phyloP scores from a whole-genome alignment of 148 eudicot species.

The Polygonum maritimum region DNA sequence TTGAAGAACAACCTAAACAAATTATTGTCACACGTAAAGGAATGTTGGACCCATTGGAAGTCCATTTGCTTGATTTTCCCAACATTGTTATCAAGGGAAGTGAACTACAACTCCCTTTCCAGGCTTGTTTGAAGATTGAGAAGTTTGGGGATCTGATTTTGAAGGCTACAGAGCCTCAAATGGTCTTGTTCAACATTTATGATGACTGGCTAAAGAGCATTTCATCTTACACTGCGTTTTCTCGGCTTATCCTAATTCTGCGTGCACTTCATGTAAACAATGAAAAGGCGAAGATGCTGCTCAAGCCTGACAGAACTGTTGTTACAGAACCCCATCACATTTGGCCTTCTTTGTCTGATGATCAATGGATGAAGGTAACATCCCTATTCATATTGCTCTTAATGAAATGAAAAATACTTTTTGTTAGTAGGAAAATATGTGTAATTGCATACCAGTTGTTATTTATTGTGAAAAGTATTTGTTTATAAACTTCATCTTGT shows the following conservation, averaged over 20 bases:
- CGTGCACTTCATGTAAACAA: constrained; percentile 99
- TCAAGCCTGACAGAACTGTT: constrained; percentile 95
- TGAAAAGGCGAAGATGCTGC: constrained; percentile 97
- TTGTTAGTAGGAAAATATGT: too few relatives aligned
- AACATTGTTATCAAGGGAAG: constrained; percentile 99
- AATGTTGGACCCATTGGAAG: constrained; percentile 98
- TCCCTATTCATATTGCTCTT: not conserved
- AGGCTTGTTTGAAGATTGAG: constrained; percentile 98
- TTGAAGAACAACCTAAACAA: constrained; percentile 97
- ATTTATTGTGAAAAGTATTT: not conserved
- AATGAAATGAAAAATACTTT: too few relatives aligned
- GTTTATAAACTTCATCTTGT: not conserved
- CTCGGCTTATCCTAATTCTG: constrained; percentile 83
- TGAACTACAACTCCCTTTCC: constrained; percentile 98
- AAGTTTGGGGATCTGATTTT: constrained; percentile 96
- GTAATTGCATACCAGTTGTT: too few relatives aligned
- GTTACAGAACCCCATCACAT: constrained; percentile 96
- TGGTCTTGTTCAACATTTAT: constrained; percentile 97
- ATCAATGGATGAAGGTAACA: constrained; percentile 95
- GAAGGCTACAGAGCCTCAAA: constrained; percentile 98
- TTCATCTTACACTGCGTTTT: constrained; percentile 94
- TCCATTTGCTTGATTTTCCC: constrained; percentile 93
- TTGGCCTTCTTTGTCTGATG: constrained; percentile 97
- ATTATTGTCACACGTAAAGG: constrained; percentile 98
- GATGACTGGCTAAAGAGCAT: constrained; percentile 99